Evolutionary conservation across 768 basidiomycete species (phyloP), one percentile per base, ranked within the genome.

Genomic region (Leucocoprinus birnbaumii): DNA sequence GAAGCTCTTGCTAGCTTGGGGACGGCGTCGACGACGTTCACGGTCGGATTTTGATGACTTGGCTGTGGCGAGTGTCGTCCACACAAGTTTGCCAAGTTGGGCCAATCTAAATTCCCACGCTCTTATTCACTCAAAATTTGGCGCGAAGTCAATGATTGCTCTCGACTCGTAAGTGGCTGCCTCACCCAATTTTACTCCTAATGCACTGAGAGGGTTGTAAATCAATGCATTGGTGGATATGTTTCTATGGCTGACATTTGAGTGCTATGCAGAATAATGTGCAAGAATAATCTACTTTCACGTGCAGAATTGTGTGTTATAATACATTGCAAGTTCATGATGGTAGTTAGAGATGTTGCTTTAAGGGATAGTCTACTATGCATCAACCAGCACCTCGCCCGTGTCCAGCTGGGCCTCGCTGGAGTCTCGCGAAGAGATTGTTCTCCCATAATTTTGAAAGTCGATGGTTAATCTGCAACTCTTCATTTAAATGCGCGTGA

Each of bases 1-100:
- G 67, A 73, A 74, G 72, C 67, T 72, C 69, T 60, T 64, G 60
- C 58, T 50, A 60, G 70, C 70, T 69, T 64, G 69, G 66, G 61
- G 71, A 72, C 73, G 73, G 71, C 71, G 68, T 72, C 67, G 65
- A 67, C 73, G 75, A 77, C 73, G 75, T 71, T 70, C 70, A 73
- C 73, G 68, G 68, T 68, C 68, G 67, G 61, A 62, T 71, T 70
- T 72, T 67, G 62, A 64, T 57, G 66, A 62, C 71, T 63, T 66
- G 68, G 68, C 65, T 63, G 66, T 68, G 62, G 65, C n/a, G n/a
- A n/a, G n/a, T 60, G 64, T 57, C 63, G 62, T 64, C 62, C 19
- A 63, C 65, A 67, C 45, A 68, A 66, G 62, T 66, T 67, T 68
- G 66, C 66, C 66, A 56, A 61, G 62, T 62, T 66, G 57, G 62